Evolutionary conservation across 1,284 basidiomycete species (phyloP), one percentile per base, ranked within the genome.

Genomic region (Coniophora puteana): DNA sequence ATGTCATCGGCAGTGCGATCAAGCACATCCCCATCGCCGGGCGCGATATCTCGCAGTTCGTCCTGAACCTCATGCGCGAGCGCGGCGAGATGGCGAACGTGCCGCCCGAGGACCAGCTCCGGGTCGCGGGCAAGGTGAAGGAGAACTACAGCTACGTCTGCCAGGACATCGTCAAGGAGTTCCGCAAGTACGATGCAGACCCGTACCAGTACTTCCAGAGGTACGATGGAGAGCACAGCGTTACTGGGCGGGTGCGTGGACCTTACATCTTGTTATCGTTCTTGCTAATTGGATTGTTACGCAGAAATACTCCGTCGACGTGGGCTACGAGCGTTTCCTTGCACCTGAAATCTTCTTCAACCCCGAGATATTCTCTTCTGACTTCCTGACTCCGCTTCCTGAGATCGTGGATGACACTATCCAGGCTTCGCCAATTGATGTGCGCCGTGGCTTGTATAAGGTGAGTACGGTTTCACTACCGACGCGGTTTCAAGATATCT

Each of bases 281-380:
- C 20, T 25, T 5, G 16, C 20, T n/a, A 5, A 22, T 5, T 33
- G 2, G 17, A 21, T 32, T 22, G 8, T 13, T 32, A n/a, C 20
- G 16, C 60, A 93, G 86, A 86, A 89, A 82, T 96, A 95, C 65
- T 62, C 73, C 38, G 73, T 99, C 35, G 95, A 99, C 57, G 83
- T 99, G 45, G 96, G 96, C 16, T 99, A 98, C 67, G 96, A 99
- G 66, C 91, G 96, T 26, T 99, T 99, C 80, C 82, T 99, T 28
- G 95, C 95, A 1, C 93, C 96, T 4, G 96, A 99, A 63, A 96
- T 99, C 61, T 98, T 99, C 73, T 99, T 99, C 79, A 99, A 99
- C 68, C 96, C 96, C 10, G 96, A 99, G 63, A 97, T 99, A 55
- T 92, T 89, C 63, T 95, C 91, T 1, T 96, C 93, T 34, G 96